Evolutionary conservation across 768 basidiomycete genomes (phyloP).

Genomic region (Tulasnella sp.): DNA sequence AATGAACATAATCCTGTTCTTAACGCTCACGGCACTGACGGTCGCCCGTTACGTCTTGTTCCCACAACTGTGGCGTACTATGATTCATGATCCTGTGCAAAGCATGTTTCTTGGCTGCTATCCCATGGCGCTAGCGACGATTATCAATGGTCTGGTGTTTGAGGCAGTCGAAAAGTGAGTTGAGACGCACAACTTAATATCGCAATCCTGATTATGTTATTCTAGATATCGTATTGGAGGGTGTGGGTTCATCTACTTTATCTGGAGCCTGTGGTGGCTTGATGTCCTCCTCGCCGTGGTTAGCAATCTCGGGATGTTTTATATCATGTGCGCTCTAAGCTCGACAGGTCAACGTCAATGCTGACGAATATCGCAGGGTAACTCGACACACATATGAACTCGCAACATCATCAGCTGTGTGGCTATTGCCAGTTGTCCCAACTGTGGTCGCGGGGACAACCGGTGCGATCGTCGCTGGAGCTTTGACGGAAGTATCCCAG

Average conservation of each 20-base stretch:
- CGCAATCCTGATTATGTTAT: not conserved
- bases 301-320: slow-evolving; percentile 49
- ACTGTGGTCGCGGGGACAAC: slow-evolving; percentile 58
- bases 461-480: slow-evolving; percentile 43
- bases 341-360: no score
- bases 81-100: slow-evolving; percentile 27
- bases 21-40: slow-evolving; percentile 36
- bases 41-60: slow-evolving; percentile 41
- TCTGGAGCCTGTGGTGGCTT: slow-evolving; percentile 63
- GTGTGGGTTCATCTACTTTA: slow-evolving; percentile 36
- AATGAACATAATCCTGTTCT: slow-evolving; percentile 45
- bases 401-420: slow-evolving; percentile 44
- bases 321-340: slow-evolving; percentile 50
- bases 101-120: slow-evolving; percentile 22
- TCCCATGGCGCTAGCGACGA: slow-evolving; percentile 50
- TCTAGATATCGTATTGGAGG: slow-evolving; percentile 34
- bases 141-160: slow-evolving; percentile 40
- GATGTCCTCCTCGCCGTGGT: slow-evolving; percentile 43
- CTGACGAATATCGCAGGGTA: slow-evolving; percentile 40
- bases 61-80: slow-evolving; percentile 39
- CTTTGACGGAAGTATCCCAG: slow-evolving; percentile 36
- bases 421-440: slow-evolving; percentile 68
- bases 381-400: slow-evolving; percentile 45
- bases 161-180: slow-evolving; percentile 34
- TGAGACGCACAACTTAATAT: not conserved